These are phyloP conservation scores for Globisporangium barbulae DNA, from an alignment of 352 stramenopile species.

Conservation along the genomic window DNA sequence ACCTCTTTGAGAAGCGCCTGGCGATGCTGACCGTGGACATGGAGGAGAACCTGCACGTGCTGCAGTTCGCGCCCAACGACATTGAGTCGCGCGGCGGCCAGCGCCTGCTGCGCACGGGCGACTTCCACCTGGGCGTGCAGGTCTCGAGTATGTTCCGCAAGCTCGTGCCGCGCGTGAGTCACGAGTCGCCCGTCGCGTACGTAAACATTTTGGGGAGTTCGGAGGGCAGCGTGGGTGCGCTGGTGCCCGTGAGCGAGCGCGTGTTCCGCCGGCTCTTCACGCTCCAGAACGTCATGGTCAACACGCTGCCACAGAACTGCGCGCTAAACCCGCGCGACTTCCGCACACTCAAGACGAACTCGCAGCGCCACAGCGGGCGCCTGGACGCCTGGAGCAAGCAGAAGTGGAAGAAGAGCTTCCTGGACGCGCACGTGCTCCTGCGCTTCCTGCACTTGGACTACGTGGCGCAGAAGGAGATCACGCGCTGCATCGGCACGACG, in stretches of 20 bases:
- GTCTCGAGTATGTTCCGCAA: conserved; percentile 81
- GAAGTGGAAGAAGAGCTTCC: conserved; percentile 88
- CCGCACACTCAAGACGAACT: conserved; percentile 71
- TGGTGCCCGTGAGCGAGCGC: conserved; percentile 76
- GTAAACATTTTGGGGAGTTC: conserved; percentile 80
- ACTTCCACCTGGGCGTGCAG: conserved; percentile 82
- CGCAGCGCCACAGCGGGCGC: conserved; percentile 49
- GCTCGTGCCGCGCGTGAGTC: conserved; percentile 29
- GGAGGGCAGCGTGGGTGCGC: conserved; percentile 68
- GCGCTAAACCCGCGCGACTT: conserved; percentile 86
- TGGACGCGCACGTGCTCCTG: conserved; percentile 78
- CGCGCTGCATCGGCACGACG: conserved; percentile 85
- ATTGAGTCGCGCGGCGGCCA: conserved; percentile 84
- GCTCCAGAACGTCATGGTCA: conserved; percentile 89
- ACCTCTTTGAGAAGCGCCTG: conserved; percentile 70
- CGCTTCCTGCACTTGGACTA: conserved; percentile 83
- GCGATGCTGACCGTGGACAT: conserved; percentile 76
- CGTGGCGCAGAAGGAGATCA: conserved; percentile 86
- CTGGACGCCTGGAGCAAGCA: conserved; percentile 84
- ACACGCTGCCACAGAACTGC: conserved; percentile 82
- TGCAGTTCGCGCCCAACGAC: conserved; percentile 84
- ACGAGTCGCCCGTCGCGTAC: conserved; percentile 35
- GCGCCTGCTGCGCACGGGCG: conserved; percentile 69
- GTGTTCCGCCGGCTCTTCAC: conserved; percentile 86
- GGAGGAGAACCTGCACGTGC: conserved; percentile 84